Conservation (phyloP, 169 alveolate species). For the Plasmodium falciparum region DNA sequence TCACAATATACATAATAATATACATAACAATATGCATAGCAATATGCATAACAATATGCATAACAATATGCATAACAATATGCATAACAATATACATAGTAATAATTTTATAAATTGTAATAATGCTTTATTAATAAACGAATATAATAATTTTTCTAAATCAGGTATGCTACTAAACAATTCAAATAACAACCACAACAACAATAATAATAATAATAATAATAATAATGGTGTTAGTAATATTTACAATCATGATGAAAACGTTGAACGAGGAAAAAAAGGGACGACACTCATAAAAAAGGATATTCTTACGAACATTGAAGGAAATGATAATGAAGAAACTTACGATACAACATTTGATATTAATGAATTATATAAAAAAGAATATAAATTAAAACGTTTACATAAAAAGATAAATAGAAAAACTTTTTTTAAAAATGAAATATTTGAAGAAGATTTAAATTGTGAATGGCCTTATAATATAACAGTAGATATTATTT, state of each 20-base stretch:
- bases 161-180: neutral
- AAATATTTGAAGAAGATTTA: constrained; percentile 33
- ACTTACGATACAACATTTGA: neutral
- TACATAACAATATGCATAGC: no score
- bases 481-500: constrained; percentile 33
- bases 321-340: neutral
- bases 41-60: no score
- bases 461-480: constrained; percentile 56
- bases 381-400: constrained; percentile 12
- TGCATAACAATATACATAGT: no score
- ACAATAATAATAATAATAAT: neutral
- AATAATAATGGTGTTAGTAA: neutral
- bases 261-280: neutral
- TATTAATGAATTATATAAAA: constrained; percentile 6
- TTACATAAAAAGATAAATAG: constrained; percentile 8
- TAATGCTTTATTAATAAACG: no score
- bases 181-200: neutral
- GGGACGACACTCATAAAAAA: neutral
- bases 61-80: no score
- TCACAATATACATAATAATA: no score
- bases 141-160: neutral
- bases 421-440: neutral
- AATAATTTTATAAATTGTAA: no score
- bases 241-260: neutral
- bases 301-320: neutral